These are phyloP conservation scores for Pythium inflatum DNA, from an alignment of 352 stramenopile species.

Conservation along the genomic window DNA sequence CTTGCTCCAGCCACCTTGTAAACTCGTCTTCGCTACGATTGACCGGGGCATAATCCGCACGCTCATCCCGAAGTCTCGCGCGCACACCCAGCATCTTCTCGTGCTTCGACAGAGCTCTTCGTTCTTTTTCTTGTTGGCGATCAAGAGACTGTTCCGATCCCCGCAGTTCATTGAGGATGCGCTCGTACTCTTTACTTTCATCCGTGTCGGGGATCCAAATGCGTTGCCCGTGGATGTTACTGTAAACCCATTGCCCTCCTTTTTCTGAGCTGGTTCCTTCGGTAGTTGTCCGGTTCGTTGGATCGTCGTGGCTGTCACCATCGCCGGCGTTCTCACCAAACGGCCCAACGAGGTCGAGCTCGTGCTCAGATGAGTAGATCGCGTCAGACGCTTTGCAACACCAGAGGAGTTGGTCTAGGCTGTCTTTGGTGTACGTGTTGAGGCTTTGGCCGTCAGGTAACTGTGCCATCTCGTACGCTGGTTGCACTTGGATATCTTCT, in stretches of 20 bases:
- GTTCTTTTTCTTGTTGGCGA: slow-evolving; percentile 35
- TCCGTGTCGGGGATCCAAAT: slow-evolving; percentile 68
- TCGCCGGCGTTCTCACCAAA: background rate
- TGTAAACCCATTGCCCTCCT: slow-evolving; percentile 55
- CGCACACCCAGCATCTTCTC: slow-evolving; percentile 8
- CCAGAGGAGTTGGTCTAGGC: background rate
- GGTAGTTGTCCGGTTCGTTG: background rate
- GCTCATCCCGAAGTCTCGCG: slow-evolving; percentile 58
- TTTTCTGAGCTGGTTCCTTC: background rate
- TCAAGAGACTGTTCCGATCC: slow-evolving; percentile 45
- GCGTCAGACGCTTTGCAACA: background rate
- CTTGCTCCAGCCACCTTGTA: slow-evolving; percentile 54
- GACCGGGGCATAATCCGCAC: slow-evolving; percentile 40
- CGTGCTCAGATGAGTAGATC: slow-evolving; percentile 10
- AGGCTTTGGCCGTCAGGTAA: background rate
- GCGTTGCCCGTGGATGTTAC: slow-evolving; percentile 80
- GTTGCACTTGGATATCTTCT: background rate
- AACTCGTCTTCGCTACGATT: slow-evolving; percentile 45
- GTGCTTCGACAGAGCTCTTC: slow-evolving; percentile 42
- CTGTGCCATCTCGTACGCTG: background rate
- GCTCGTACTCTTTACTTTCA: slow-evolving; percentile 70
- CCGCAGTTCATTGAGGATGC: slow-evolving; percentile 72
- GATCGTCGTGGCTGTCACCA: background rate
- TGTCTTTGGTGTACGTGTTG: background rate
- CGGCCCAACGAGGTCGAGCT: background rate